Evolutionary conservation across 106 monocot species (phyloP).

Genomic region (Allium cepa): DNA sequence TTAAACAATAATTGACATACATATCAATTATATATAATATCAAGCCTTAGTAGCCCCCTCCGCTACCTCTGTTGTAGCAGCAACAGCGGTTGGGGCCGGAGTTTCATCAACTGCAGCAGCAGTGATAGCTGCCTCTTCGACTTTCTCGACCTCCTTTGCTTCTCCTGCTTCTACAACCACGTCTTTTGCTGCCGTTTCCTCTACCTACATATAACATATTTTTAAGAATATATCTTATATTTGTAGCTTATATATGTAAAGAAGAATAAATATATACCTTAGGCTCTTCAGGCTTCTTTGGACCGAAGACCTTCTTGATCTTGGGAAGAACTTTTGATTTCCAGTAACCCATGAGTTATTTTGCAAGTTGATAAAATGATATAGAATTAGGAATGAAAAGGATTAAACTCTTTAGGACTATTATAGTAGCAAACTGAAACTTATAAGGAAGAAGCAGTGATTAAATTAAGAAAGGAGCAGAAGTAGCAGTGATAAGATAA

Average conservation of each 20-base stretch:
- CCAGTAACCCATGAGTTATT: conserved; percentile 45
- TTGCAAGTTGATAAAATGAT: neutral
- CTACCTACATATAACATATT: neutral
- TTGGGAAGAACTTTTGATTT: conserved; percentile 58
- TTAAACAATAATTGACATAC: no score
- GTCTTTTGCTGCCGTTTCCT: neutral
- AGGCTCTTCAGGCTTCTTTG: neutral
- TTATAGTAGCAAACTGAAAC: neutral
- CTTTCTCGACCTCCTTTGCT: neutral
- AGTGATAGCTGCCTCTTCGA: neutral
- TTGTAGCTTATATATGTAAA: neutral
- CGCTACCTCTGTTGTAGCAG: neutral
- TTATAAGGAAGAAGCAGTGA: neutral
- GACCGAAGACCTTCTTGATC: conserved; percentile 52
- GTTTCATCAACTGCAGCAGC: neutral
- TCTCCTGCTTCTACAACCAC: neutral
- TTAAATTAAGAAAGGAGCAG: neutral
- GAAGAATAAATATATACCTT: neutral
- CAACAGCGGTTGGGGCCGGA: neutral
- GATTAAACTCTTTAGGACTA: neutral
- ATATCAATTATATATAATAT: neutral
- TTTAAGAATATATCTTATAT: neutral
- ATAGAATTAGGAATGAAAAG: no score
- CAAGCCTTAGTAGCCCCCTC: neutral
- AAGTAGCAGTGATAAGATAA: neutral